Base-by-base conservation (phyloP, 139 green algal species). In the Chlorella sorokiniana region DNA sequence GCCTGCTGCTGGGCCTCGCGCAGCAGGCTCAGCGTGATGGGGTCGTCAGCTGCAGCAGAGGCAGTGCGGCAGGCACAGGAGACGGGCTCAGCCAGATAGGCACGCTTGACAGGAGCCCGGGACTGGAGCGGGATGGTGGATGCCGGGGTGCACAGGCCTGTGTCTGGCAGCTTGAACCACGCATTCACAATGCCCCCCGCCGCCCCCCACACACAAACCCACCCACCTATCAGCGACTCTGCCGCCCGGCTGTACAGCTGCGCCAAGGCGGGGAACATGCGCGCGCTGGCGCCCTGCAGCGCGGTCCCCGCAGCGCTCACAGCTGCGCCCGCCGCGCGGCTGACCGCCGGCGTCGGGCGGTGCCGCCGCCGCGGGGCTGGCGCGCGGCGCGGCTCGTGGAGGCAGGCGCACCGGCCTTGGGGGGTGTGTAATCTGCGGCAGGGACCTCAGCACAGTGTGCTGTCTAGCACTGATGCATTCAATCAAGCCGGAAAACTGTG, bases 181-280 rank as follows among this genome's bases (percentile, higher is more conserved):
- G 14, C 14, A 59, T 11, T 59, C 11, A 16, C 48, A 59, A 59
- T 59, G 48, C 48, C n/a, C n/a, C n/a, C n/a, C n/a, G n/a, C n/a
- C n/a, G n/a, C n/a, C 42, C 3, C 2, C 11, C 29, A 33, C 20
- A 29, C 35, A 1, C 1, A n/a, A 2, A 22, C 52, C 23, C 33
- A 16, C 73, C 41, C 54, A 79, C 73, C 73, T 1, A 79, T 79
- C 35, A 79, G 73, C 0, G 54, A 56, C 25, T 61, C 73, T 3
- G 73, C 73, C 6, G 73, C 73, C 4, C 42, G 73, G 73, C 73
- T 79, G 73, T 79, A 79, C 37, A 79, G 73, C 38, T 79, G 73
- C 0, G 37, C 73, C 31, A 79, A 54, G 1, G 42, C 25, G 16
- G 73, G 73, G 25, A 79, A 69, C 73, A 79, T 52, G 54, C 38